A percentile compares a stretch with the other conserved stretches of the same genome.
Evolutionary conservation across 1,284 basidiomycete genomes (phyloP).

Genomic region (Leucoagaricus sp.): DNA sequence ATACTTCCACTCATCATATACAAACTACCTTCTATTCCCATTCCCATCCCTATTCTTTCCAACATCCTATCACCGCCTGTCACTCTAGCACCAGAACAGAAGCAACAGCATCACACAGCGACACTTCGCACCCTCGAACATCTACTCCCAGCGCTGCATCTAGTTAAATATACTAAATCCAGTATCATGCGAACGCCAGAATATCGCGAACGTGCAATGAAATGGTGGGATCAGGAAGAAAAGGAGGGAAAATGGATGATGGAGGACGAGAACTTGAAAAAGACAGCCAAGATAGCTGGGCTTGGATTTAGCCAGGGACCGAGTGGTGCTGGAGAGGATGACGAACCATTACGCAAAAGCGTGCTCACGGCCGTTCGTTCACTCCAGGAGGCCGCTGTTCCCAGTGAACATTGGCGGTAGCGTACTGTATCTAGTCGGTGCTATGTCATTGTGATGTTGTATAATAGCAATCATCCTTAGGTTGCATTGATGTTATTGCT

Average conservation of each 20-base stretch:
- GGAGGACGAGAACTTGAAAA: conserved; percentile 47
- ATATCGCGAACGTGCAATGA: conserved; percentile 43
- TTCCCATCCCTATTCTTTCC: conserved; percentile 52
- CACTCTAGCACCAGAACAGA: conserved; percentile 33
- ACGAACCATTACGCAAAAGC: conserved; percentile 10
- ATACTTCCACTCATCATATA: conserved; percentile 54
- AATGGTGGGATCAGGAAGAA: conserved; percentile 61
- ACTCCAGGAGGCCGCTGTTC: conserved; percentile 8
- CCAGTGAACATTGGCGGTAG: conserved; percentile 12
- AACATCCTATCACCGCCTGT: conserved; percentile 48
- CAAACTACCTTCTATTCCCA: conserved; percentile 42
- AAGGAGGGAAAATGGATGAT: conserved; percentile 50
- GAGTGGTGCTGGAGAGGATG: conserved; percentile 12
- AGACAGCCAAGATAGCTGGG: conserved; percentile 47
- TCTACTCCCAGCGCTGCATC: conserved; percentile 44
- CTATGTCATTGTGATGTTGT: no score
- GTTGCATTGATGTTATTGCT: no score
- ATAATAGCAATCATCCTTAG: no score
- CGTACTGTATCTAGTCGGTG: neutral
- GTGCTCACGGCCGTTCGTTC: conserved; percentile 9
- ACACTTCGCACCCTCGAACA: conserved; percentile 40
- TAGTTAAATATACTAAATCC: conserved; percentile 55
- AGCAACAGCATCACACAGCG: conserved; percentile 29
- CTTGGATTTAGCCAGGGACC: conserved; percentile 32
- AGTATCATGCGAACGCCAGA: conserved; percentile 55